A percentile compares a stretch with the other conserved stretches of the same genome.
These are phyloP conservation scores for Seminavis robusta DNA, from an alignment of 108 stramenopile species.

Conservation along the genomic window DNA sequence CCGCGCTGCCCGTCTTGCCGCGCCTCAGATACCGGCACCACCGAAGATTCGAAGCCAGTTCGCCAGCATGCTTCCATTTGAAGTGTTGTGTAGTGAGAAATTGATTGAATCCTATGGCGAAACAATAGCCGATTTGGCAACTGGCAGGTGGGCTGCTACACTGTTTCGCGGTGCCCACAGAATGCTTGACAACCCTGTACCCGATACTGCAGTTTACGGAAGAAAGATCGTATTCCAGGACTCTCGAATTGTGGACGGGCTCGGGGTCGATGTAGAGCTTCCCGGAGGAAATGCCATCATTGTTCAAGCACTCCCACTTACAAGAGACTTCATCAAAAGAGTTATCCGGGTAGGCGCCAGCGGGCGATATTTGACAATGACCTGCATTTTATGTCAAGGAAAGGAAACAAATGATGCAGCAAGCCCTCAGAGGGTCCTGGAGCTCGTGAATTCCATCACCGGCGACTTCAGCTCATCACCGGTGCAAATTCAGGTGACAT, in stretches of 20 bases:
- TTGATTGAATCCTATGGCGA: slow-evolving; percentile 62
- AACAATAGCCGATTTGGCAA: slow-evolving; percentile 36
- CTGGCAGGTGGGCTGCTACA: slow-evolving; percentile 35
- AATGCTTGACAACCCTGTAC: too few species aligned
- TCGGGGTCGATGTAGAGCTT: slow-evolving; percentile 62
- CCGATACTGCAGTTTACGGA: not conserved
- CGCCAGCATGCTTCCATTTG: slow-evolving; percentile 21
- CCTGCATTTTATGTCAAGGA: too few species aligned
- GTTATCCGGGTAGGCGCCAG: slow-evolving; percentile 39
- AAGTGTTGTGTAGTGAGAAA: slow-evolving; percentile 54
- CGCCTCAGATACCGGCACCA: too few species aligned
- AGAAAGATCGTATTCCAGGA: slow-evolving; percentile 35
- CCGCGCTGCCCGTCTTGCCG: too few species aligned
- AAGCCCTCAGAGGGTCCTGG: slow-evolving; percentile 22
- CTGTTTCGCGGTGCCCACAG: too few species aligned
- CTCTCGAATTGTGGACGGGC: slow-evolving; percentile 44
- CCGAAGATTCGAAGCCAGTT: too few species aligned
- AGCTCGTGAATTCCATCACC: slow-evolving; percentile 54
- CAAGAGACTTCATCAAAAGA: slow-evolving; percentile 12
- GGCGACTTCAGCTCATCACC: slow-evolving; percentile 20
- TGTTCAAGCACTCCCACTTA: too few species aligned
- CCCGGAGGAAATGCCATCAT: slow-evolving; percentile 38
- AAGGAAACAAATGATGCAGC: too few species aligned
- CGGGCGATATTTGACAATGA: too few species aligned
- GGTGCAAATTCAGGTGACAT: slow-evolving; percentile 35